These are phyloP conservation scores for Aspergillus niger DNA, from an alignment of 2,329 filamentous ascomycete species.

Conservation along the genomic window DNA sequence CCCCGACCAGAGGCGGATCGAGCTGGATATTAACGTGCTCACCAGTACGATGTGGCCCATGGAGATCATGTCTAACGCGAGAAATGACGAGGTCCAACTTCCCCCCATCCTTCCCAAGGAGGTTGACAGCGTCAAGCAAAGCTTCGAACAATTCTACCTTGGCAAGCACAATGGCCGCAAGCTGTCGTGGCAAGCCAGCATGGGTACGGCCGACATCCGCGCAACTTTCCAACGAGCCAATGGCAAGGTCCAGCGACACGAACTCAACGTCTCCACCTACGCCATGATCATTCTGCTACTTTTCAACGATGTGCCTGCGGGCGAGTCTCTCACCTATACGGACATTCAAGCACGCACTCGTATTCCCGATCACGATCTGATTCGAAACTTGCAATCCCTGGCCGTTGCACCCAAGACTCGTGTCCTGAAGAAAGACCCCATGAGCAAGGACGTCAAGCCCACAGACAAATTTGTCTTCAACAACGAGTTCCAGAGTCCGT, in stretches of 20 bases:
- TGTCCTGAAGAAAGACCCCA: slow-evolving; percentile 77
- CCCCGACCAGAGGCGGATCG: slow-evolving; percentile 64
- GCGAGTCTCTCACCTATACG: slow-evolving; percentile 61
- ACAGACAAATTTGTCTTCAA: slow-evolving; percentile 84
- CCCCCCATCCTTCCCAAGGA: slow-evolving; percentile 72
- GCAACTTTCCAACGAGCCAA: slow-evolving; percentile 72
- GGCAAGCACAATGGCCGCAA: slow-evolving; percentile 84
- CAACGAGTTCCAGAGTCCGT: slow-evolving; percentile 75
- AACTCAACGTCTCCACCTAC: slow-evolving; percentile 89
- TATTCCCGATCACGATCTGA: slow-evolving; percentile 73
- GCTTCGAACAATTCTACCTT: slow-evolving; percentile 86
- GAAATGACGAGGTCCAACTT: slow-evolving; percentile 49
- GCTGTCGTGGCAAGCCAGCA: slow-evolving; percentile 76
- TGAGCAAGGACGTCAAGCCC: slow-evolving; percentile 73
- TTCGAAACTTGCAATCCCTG: slow-evolving; percentile 76
- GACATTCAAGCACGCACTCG: slow-evolving; percentile 82
- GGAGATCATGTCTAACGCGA: slow-evolving; percentile 72
- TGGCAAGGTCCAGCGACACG: slow-evolving; percentile 76
- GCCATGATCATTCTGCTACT: slow-evolving; percentile 86
- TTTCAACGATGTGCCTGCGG: slow-evolving; percentile 73
- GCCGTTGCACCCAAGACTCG: slow-evolving; percentile 81
- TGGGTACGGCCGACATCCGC: slow-evolving; percentile 84
- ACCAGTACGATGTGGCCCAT: slow-evolving; percentile 95
- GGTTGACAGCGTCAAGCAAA: slow-evolving; percentile 74
- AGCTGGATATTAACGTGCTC: slow-evolving; percentile 80